Evolutionary conservation across 2,329 filamentous ascomycete genomes (phyloP), one percentile per base, ranked within the genome.

Genomic region (Fusarium duplospermum): DNA sequence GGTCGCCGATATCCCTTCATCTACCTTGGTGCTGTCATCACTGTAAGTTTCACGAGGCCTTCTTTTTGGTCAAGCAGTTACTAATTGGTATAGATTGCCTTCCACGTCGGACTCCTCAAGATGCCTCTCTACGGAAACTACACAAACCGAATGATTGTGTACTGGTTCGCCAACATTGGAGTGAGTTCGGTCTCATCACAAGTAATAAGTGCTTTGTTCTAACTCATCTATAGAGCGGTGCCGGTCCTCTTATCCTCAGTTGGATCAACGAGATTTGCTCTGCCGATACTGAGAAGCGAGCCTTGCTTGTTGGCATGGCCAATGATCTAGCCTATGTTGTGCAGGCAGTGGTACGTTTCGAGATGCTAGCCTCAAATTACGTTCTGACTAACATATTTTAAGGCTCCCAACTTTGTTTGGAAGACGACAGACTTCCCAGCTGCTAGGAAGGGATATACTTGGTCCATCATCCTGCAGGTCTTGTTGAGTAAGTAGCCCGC

Each of bases 191-290:
- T 5, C 22, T n/a, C 1, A 6, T 7, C 0, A 50, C 4, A n/a
- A 13, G 3, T 11, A 4, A 4, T 9, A 22, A 38, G 31, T 16
- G 3, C 14, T 11, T 42, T 54, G 18, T 16, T 62, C n/a, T 50
- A 50, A 50, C 18, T 16, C 14, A 29, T 5, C 4, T 54, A 10
- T 13, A 74, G 71, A 35, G 61, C 14, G 72, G 75, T 11, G 75
- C 74, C 2, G 74, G 75, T 2, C 75, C 72, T 29, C 72, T 77
- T 0, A 76, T 76, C 11, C 64, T 77, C 4, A 75, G 74, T 16
- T 77, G 74, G 74, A 75, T 76, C 14, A 76, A 76, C 20, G 74
- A 77, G 20, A 75, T 76, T 1, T 75, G 74, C 27, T 63, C 65
- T 1, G 54, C 60, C 6, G 75, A 77, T 66, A 76, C 75, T 1